phyloP scores from a whole-genome alignment of 306 rosid genomes.

The Nissolia schottii region DNA sequence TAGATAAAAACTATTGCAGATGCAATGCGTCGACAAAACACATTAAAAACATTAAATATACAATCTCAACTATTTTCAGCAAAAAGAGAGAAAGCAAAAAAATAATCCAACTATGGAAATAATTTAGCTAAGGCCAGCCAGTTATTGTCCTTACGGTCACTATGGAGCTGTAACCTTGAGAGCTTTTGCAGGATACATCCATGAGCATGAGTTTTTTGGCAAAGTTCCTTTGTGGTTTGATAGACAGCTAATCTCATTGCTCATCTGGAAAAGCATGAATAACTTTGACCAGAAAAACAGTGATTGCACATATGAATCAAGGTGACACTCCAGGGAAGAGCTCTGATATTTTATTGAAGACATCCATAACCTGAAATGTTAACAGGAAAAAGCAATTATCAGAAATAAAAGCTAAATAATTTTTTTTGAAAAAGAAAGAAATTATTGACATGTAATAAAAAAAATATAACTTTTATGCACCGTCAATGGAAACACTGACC shows the following conservation, averaged over 20 bases:
- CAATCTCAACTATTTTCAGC: conserved; percentile 29
- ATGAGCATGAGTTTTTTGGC: conserved; percentile 10
- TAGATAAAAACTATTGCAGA: conserved; percentile 12
- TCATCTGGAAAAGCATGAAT: conserved; percentile 6
- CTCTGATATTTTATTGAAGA: conserved; percentile 87
- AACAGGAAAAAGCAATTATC: not conserved
- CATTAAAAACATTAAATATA: conserved; percentile 11
- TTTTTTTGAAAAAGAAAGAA: not conserved
- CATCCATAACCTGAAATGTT: conserved; percentile 75
- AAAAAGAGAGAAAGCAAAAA: too few species aligned
- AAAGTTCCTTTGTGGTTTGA: conserved; percentile 11
- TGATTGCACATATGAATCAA: conserved; percentile 31
- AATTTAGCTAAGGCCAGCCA: conserved; percentile 12
- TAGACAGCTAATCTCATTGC: not conserved
- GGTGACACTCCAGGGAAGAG: conserved; percentile 90
- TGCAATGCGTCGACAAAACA: not conserved
- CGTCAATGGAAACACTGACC: too few species aligned
- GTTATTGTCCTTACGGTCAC: conserved; percentile 25
- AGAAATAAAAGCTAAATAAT: not conserved
- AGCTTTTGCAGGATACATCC: conserved; percentile 14
- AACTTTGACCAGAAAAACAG: conserved; percentile 15
- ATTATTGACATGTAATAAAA: too few species aligned
- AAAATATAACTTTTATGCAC: too few species aligned
- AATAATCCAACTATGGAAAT: conserved; percentile 18
- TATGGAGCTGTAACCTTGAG: conserved; percentile 18